Conservation (phyloP, 257 asterid species). For the Solanum corneliomulleri region DNA sequence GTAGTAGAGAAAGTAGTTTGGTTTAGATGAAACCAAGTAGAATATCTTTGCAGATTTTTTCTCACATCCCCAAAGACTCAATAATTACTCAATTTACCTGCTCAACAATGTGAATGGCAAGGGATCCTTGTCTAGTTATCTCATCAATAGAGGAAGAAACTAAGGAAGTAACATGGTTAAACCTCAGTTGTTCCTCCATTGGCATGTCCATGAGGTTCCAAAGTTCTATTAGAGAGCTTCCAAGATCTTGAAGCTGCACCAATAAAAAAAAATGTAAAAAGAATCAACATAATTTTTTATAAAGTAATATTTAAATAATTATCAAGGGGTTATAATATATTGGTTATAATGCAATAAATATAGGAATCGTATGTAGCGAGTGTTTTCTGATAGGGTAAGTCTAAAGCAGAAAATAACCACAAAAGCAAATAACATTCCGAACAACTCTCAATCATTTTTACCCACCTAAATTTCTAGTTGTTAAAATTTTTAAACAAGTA, state of each 20-base stretch:
- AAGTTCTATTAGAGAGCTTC: constrained; percentile 39
- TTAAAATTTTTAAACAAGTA: background rate
- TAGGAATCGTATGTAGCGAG: background rate
- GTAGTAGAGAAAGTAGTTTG: background rate
- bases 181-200: constrained; percentile 37
- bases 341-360: background rate
- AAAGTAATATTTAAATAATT: background rate
- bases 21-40: background rate
- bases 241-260: constrained; percentile 45
- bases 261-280: background rate
- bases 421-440: background rate
- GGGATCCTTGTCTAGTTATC: constrained; percentile 40
- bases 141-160: constrained; percentile 27
- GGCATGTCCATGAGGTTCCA: constrained; percentile 63
- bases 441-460: background rate
- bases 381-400: background rate
- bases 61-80: background rate
- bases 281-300: background rate
- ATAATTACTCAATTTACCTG: constrained; percentile 30
- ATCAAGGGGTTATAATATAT: background rate
- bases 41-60: background rate
- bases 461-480: background rate
- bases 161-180: constrained; percentile 37
- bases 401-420: background rate
- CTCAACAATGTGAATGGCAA: constrained; percentile 46